Percentiles rank a stretch among this genome's conserved stretches.
phyloP scores from a whole-genome alignment of 306 rosid species.

The Ziziphus jujuba region DNA sequence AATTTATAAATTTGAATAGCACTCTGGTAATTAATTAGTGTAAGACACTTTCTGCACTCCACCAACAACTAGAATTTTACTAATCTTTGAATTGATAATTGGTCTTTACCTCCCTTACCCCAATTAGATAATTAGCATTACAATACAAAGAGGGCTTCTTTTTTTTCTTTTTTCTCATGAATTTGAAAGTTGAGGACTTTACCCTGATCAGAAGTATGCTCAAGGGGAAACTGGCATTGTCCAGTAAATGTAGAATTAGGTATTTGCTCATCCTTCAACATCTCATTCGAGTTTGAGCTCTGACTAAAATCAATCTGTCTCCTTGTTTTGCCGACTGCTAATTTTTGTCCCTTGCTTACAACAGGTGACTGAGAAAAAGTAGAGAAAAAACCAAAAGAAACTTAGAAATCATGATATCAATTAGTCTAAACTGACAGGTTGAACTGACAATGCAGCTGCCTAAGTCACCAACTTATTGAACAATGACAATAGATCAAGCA shows the following conservation, averaged over 20 bases:
- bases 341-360: constrained; percentile 43
- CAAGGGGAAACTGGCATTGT: constrained; percentile 24
- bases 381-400: constrained; percentile 1
- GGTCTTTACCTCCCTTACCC: background rate
- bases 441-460: background rate
- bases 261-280: constrained; percentile 35
- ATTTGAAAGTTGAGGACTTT: constrained; percentile 28
- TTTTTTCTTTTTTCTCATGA: background rate
- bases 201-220: constrained; percentile 28
- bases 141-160: too few species aligned
- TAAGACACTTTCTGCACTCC: background rate
- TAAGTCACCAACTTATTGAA: background rate
- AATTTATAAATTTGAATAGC: constrained; percentile 7
- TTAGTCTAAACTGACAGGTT: background rate
- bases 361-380: constrained; percentile 35
- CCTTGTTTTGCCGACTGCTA: constrained; percentile 30
- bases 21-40: background rate
- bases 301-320: constrained; percentile 29
- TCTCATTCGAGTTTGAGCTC: constrained; percentile 28
- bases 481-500: background rate
- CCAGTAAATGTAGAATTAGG: constrained; percentile 25
- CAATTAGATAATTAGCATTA: too few species aligned
- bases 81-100: background rate
- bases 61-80: background rate
- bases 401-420: background rate